Evolutionary conservation across 805 yeast genomes (phyloP), one percentile per base, ranked within the genome.

Genomic region (Cyberlindnera veronae): DNA sequence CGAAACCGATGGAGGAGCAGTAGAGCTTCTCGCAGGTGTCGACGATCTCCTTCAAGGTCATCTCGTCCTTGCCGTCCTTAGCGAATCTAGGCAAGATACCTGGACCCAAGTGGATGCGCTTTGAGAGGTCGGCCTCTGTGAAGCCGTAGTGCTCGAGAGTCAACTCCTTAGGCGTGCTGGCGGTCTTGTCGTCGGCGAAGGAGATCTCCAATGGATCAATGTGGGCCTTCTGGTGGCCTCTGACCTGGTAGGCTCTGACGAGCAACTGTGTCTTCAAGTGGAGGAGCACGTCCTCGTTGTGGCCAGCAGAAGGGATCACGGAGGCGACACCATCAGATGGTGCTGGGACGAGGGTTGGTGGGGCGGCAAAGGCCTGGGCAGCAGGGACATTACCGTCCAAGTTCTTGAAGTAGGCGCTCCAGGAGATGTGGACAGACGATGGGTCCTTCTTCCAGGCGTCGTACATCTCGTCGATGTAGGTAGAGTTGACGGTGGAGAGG

Each of bases 181-280:
- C 63, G 11, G 61, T 48, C 45, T 66, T 57, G 57, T 77, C 77
- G 57, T 79, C 85, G 54, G 93, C 97, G 60, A 81, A 86, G 15
- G 90, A 79, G 58, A 91, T 84, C 27, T 84, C 91, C 60, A 93
- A 72, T n/a, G 99, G 99, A 66, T 93, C 99, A 47, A 89, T 82
- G 55, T 81, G 83, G 33, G 98, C 97, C 71, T 86, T 87, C 65
- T 82, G 84, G 66, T 93, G 99, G 53, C 99, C 99, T 67, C 98
- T 81, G 38, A 93, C 99, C 72, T 93, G 99, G 69, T 90, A 93
- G 22, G 99, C 99, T 66, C 99, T 85, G 49, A 95, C 97, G 56
- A 93, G 75, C 55, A 93, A 77, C 74, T 93, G 99, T 14, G 89
- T 95, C 66, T 93, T 93, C 73, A 93, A 77, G 64, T 93, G 98